Percentiles rank a stretch among this genome's conserved stretches.
These are phyloP conservation scores for Aspergillus heteromorphus DNA, from an alignment of 495 filamentous ascomycete species.

Conservation along the genomic window DNA sequence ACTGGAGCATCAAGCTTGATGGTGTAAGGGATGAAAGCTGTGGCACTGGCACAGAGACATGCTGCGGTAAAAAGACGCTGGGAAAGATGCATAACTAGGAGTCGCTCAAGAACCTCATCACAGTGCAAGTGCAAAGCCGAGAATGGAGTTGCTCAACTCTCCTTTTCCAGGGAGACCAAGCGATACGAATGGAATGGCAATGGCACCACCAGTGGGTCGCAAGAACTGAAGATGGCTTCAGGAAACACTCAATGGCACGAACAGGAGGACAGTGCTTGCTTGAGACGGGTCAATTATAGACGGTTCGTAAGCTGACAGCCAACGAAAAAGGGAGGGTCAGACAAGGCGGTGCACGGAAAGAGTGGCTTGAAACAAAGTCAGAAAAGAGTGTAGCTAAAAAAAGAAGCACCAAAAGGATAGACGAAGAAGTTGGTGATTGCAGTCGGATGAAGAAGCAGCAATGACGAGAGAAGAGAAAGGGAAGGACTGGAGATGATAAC, in stretches of 20 bases:
- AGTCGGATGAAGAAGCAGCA: neutral
- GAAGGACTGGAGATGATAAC: too few species aligned
- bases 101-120: neutral
- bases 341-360: constrained; percentile 4
- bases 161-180: neutral
- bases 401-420: neutral
- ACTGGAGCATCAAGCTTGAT: constrained; percentile 11
- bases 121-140: neutral
- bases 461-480: neutral
- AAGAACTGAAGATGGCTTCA: neutral
- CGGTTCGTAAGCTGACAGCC: neutral
- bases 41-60: constrained; percentile 13
- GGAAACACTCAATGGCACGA: neutral
- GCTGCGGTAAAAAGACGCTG: constrained; percentile 26
- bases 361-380: constrained; percentile 11
- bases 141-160: neutral
- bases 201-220: constrained; percentile 14
- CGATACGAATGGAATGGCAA: constrained; percentile 7
- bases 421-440: constrained; percentile 1
- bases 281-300: neutral
- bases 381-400: constrained; percentile 15
- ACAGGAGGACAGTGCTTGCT: neutral
- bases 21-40: constrained; percentile 18
- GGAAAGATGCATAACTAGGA: constrained; percentile 30
- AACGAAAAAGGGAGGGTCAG: neutral